Evolutionary conservation across 495 filamentous ascomycete species (phyloP).

Genomic region (Bacidia gigantensis): DNA sequence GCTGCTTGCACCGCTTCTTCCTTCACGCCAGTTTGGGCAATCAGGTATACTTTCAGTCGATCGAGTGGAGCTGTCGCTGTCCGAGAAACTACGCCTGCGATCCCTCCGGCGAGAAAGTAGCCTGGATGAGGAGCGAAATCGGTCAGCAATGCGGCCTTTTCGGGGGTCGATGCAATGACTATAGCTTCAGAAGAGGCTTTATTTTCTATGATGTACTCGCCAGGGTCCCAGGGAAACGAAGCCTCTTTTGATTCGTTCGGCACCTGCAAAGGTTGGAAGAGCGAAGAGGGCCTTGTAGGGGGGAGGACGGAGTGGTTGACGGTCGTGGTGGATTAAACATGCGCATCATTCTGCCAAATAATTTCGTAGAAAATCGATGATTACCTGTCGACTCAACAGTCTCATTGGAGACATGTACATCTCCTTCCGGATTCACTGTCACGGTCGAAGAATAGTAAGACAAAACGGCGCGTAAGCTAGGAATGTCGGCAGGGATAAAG

Average conservation of each 20-base stretch:
- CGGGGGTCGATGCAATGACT: slow-evolving; percentile 29
- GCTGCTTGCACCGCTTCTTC: slow-evolving; percentile 48
- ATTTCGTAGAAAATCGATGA: slow-evolving; percentile 55
- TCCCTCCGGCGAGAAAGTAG: slow-evolving; percentile 90
- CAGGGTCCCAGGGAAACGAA: slow-evolving; percentile 17
- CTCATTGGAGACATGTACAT: slow-evolving; percentile 82
- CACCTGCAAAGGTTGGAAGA: not conserved
- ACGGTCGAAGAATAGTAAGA: slow-evolving; percentile 87
- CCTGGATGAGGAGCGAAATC: slow-evolving; percentile 60
- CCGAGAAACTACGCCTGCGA: slow-evolving; percentile 82
- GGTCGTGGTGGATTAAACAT: slow-evolving; percentile 12
- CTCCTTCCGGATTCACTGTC: slow-evolving; percentile 84
- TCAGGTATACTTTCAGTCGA: slow-evolving; percentile 92
- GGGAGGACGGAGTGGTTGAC: not conserved
- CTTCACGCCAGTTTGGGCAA: slow-evolving; percentile 65
- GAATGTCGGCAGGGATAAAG: slow-evolving; percentile 67
- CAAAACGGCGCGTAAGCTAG: slow-evolving; percentile 69
- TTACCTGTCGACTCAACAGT: slow-evolving; percentile 89
- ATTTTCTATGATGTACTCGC: slow-evolving; percentile 9
- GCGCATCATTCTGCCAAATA: slow-evolving; percentile 47
- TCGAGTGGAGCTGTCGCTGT: slow-evolving; percentile 92
- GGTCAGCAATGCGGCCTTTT: slow-evolving; percentile 40
- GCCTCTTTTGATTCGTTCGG: slow-evolving; percentile 5
- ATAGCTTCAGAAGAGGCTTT: not conserved
- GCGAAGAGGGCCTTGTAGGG: not conserved